Conservation (phyloP, 2,329 filamentous ascomycete species). For the Mycosphaerella sp. region DNA sequence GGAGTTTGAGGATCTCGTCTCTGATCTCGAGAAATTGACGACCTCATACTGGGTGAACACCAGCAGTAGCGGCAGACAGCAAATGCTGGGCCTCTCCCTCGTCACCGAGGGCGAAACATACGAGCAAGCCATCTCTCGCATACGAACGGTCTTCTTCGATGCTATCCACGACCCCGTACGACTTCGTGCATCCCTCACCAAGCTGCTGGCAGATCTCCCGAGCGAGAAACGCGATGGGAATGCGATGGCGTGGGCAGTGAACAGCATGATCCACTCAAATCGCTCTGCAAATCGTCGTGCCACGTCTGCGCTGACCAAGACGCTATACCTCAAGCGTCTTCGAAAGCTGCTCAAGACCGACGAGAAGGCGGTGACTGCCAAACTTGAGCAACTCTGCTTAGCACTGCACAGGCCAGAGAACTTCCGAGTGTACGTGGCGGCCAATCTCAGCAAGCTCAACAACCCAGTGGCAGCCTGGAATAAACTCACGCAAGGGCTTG, state of each 20-base stretch:
- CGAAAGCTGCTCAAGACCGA: conserved; percentile 73
- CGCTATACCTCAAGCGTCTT: conserved; percentile 77
- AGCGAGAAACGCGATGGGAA: conserved; percentile 84
- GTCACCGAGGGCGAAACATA: conserved; percentile 88
- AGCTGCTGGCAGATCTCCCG: conserved; percentile 84
- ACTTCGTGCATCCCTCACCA: conserved; percentile 59
- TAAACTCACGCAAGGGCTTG: conserved; percentile 50
- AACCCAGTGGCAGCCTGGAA: conserved; percentile 78
- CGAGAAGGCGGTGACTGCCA: conserved; percentile 65
- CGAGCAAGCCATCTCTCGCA: conserved; percentile 70
- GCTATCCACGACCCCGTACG: conserved; percentile 74
- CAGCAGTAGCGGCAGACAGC: conserved; percentile 63
- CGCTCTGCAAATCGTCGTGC: conserved; percentile 69
- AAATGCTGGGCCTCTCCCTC: conserved; percentile 75
- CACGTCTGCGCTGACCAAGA: conserved; percentile 75
- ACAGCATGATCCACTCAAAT: conserved; percentile 75
- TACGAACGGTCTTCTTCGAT: conserved; percentile 79
- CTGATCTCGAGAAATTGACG: conserved; percentile 84
- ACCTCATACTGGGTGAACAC: conserved; percentile 71
- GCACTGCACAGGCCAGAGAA: conserved; percentile 78
- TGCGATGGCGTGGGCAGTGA: conserved; percentile 53
- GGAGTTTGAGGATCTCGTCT: conserved; percentile 86
- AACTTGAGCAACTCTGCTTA: conserved; percentile 69
- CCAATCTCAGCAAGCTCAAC: conserved; percentile 66
- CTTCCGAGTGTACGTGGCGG: conserved; percentile 76